phyloP scores from a whole-genome alignment of 495 filamentous ascomycete genomes.

The Apiosordaria backusii region DNA sequence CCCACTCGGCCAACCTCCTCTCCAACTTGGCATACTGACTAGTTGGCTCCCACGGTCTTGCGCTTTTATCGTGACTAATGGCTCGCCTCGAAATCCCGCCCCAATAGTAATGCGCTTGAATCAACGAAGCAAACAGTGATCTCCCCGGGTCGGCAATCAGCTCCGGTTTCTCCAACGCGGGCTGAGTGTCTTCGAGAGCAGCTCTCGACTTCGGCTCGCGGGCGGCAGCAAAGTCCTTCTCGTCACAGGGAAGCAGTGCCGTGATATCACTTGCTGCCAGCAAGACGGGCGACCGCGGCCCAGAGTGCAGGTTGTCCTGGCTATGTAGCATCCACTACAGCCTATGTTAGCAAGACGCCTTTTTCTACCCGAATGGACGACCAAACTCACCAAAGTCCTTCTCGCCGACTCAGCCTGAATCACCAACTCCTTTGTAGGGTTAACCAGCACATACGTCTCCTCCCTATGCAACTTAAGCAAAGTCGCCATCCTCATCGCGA shows the following conservation, averaged over 20 bases:
- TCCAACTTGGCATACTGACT: slow-evolving; percentile 44
- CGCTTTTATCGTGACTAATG: slow-evolving; percentile 35
- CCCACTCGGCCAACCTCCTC: slow-evolving; percentile 39
- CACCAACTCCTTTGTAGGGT: slow-evolving; percentile 38
- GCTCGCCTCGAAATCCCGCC: slow-evolving; percentile 45
- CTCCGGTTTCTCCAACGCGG: slow-evolving; percentile 42
- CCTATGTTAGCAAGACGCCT: slow-evolving; percentile 7
- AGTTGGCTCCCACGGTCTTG: slow-evolving; percentile 38
- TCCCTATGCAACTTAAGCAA: slow-evolving; percentile 50
- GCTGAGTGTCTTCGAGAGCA: slow-evolving; percentile 48
- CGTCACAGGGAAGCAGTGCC: slow-evolving; percentile 46
- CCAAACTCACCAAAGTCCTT: slow-evolving; percentile 45
- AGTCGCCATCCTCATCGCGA: slow-evolving; percentile 50
- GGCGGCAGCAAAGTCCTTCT: slow-evolving; percentile 44
- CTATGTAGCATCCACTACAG: slow-evolving; percentile 50
- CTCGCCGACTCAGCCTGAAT: slow-evolving; percentile 45
- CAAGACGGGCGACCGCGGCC: slow-evolving; percentile 43
- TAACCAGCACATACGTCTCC: slow-evolving; percentile 43
- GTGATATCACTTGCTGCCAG: slow-evolving; percentile 49
- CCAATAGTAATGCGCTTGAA: slow-evolving; percentile 50
- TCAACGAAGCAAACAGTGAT: slow-evolving; percentile 48
- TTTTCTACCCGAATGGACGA: not conserved
- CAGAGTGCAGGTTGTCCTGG: slow-evolving; percentile 51
- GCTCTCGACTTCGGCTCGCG: slow-evolving; percentile 43
- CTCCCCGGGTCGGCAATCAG: slow-evolving; percentile 38